These are phyloP conservation scores for Pugionium dolabratum DNA, from an alignment of 345 rosid species.

Conservation along the genomic window DNA sequence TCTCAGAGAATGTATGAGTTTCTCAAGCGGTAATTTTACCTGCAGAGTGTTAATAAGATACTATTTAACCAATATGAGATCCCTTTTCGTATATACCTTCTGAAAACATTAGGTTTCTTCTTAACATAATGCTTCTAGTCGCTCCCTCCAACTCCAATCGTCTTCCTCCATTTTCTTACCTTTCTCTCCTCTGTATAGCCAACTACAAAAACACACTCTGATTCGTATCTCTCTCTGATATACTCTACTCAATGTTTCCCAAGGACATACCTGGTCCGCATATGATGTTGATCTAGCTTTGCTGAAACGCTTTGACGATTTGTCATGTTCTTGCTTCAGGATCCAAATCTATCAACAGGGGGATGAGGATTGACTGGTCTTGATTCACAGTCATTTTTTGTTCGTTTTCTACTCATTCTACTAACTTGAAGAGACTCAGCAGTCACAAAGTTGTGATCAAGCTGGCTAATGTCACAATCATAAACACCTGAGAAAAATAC, in stretches of 20 bases:
- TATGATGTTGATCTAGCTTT: constrained; percentile 43
- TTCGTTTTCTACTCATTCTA: constrained; percentile 67
- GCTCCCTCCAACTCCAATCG: constrained; percentile 97
- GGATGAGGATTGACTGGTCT: constrained; percentile 62
- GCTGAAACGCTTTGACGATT: constrained; percentile 46
- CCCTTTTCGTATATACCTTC: constrained; percentile 83
- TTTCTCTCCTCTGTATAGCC: constrained; percentile 68
- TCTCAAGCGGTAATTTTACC: constrained; percentile 78
- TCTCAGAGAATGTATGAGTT: constrained; percentile 83
- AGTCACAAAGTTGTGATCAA: constrained; percentile 37
- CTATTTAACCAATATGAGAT: constrained; percentile 97
- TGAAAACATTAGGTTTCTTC: constrained; percentile 84
- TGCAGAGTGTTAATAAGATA: constrained; percentile 9
- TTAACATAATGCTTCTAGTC: constrained; percentile 95
- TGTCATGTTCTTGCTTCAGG: constrained; percentile 62
- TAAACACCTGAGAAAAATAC: background rate
- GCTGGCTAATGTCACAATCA: constrained; percentile 12
- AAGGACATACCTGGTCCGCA: constrained; percentile 52
- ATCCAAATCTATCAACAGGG: constrained; percentile 66
- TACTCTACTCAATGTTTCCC: background rate
- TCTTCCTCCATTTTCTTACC: constrained; percentile 93
- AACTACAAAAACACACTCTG: constrained; percentile 22
- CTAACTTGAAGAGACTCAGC: constrained; percentile 33
- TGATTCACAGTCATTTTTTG: constrained; percentile 60
- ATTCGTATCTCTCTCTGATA: background rate